phyloP scores from a whole-genome alignment of 2,329 filamentous ascomycete genomes.

The Phialophora verrucosa region DNA sequence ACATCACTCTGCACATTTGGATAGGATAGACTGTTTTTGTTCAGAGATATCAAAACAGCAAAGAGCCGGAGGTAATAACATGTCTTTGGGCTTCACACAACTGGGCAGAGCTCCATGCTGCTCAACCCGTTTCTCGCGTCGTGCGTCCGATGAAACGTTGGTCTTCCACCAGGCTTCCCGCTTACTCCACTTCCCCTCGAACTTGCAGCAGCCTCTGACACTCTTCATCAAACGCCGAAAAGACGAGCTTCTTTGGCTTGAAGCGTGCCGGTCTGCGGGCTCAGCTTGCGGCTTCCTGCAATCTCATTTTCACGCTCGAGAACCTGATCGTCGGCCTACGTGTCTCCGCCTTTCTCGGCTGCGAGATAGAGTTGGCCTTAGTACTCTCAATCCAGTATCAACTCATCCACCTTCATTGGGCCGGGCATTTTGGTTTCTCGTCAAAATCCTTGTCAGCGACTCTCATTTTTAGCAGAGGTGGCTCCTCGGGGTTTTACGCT shows the following conservation, averaged over 20 bases:
- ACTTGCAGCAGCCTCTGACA: slow-evolving; percentile 33
- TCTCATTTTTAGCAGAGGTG: slow-evolving; percentile 29
- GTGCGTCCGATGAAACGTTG: slow-evolving; percentile 27
- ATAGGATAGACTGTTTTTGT: neutral
- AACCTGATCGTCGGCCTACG: slow-evolving; percentile 19
- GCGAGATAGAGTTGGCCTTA: slow-evolving; percentile 21
- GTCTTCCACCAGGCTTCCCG: slow-evolving; percentile 21
- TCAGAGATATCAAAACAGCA: neutral
- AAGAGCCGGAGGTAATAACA: slow-evolving; percentile 1
- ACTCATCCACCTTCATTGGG: slow-evolving; percentile 4
- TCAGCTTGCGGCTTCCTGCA: slow-evolving; percentile 26
- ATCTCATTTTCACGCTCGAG: slow-evolving; percentile 25
- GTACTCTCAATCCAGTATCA: slow-evolving; percentile 17
- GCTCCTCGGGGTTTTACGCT: slow-evolving; percentile 27
- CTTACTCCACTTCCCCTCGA: slow-evolving; percentile 29
- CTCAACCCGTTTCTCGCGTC: neutral
- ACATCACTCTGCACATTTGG: neutral
- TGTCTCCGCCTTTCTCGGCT: slow-evolving; percentile 24
- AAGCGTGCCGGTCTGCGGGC: slow-evolving; percentile 12
- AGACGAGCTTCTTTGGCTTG: slow-evolving; percentile 9
- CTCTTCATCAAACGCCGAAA: slow-evolving; percentile 22
- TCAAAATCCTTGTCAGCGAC: slow-evolving; percentile 21
- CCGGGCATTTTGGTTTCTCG: slow-evolving; percentile 23
- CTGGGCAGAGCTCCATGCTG: slow-evolving; percentile 4
- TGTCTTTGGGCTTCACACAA: neutral